Conservation (phyloP, 108 stramenopile genomes). For the Epithemia pelagica region DNA sequence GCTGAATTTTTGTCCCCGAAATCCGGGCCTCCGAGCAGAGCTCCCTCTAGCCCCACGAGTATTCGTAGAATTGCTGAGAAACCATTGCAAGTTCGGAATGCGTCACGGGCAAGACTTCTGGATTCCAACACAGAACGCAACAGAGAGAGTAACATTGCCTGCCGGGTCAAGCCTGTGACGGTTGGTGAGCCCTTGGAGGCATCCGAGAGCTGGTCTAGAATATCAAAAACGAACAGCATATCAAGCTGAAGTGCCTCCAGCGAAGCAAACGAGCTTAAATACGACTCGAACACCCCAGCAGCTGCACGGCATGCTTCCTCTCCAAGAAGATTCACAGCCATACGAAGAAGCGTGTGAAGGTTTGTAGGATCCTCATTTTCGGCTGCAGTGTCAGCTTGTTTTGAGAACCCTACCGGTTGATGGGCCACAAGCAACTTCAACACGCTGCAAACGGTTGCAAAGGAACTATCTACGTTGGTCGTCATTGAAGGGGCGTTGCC, state of each 20-base stretch:
- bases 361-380: constrained; percentile 4
- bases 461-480: constrained; percentile 35
- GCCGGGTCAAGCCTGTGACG: neutral
- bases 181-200: neutral
- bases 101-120: constrained; percentile 56
- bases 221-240: constrained; percentile 46
- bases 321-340: constrained; percentile 58
- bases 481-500: neutral
- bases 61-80: constrained; percentile 47
- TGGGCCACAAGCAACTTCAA: constrained; percentile 41
- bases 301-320: constrained; percentile 49
- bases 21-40: neutral
- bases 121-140: constrained; percentile 45
- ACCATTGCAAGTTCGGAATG: constrained; percentile 61
- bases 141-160: constrained; percentile 12
- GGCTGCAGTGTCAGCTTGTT: neutral
- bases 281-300: constrained; percentile 61
- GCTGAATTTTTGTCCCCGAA: neutral
- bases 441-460: constrained; percentile 34
- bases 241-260: constrained; percentile 43
- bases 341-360: constrained; percentile 38
- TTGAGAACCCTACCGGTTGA: constrained; percentile 7
- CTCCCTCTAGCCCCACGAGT: neutral
- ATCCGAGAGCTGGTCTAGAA: constrained; percentile 40
- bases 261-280: constrained; percentile 40